Conservation (phyloP, 345 rosid genomes). For the Salix viminalis region DNA sequence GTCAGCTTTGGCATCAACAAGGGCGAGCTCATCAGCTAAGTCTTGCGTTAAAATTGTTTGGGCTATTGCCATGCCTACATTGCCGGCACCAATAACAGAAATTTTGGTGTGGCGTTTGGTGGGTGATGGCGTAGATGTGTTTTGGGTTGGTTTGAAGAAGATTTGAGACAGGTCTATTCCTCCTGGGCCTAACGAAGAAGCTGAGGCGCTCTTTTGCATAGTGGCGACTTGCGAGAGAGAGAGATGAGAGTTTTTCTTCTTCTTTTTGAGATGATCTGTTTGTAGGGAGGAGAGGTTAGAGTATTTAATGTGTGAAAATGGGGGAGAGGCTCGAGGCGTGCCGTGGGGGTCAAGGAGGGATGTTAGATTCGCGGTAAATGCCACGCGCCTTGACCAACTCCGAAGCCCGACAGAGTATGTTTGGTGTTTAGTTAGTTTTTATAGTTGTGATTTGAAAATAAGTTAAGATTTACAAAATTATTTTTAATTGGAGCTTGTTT, state of each 20-base stretch:
- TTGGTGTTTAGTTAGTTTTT: too few species aligned
- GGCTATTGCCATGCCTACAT: constrained; percentile 97
- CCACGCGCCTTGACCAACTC: too few species aligned
- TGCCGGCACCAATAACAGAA: constrained; percentile 82
- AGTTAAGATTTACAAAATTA: too few species aligned
- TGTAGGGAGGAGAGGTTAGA: too few species aligned
- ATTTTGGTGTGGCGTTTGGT: constrained; percentile 60
- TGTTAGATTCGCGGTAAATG: too few species aligned
- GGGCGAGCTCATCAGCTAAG: constrained; percentile 66
- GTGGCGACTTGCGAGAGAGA: not conserved
- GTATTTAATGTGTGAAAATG: not conserved
- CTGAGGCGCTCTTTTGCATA: constrained; percentile 57
- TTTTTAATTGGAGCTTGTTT: too few species aligned
- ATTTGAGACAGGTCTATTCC: constrained; percentile 58
- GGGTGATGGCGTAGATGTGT: constrained; percentile 49
- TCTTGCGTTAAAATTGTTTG: constrained; percentile 93
- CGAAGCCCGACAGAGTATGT: too few species aligned
- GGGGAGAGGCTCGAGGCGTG: not conserved
- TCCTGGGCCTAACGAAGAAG: constrained; percentile 55
- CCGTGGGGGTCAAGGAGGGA: not conserved
- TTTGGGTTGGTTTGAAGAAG: constrained; percentile 66
- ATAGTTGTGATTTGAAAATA: too few species aligned
- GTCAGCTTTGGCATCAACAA: constrained; percentile 59
- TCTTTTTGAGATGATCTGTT: not conserved
- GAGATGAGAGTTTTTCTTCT: not conserved